Conservation (phyloP, 192 early-diverging fungal genomes). For the Coemansia sp. region DNA sequence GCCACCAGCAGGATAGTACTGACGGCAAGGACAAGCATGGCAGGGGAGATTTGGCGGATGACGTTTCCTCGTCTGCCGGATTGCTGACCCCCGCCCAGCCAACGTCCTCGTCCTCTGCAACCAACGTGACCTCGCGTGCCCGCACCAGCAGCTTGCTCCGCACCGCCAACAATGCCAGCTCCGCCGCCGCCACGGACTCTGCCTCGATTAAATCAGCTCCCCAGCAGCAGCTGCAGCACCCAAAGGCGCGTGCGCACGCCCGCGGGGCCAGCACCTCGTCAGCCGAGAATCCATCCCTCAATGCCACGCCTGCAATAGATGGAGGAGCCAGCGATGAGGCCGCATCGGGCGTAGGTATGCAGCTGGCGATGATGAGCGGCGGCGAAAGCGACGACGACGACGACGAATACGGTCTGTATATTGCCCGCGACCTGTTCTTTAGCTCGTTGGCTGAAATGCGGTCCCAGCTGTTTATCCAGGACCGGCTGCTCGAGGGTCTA, state of each 20-base stretch:
- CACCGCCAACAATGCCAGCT: conserved; percentile 1
- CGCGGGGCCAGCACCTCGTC: conserved; percentile 22
- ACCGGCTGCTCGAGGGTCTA: conserved; percentile 54
- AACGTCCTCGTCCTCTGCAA: not conserved
- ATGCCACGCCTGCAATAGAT: not conserved
- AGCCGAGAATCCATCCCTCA: not conserved
- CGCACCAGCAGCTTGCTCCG: conserved; percentile 35
- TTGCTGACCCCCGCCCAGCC: too few relatives aligned
- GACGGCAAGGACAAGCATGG: not conserved
- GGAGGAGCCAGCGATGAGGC: not conserved
- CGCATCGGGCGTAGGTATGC: conserved; percentile 3
- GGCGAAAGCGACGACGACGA: conserved; percentile 23
- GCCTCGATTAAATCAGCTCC: conserved; percentile 11
- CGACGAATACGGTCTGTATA: conserved; percentile 8
- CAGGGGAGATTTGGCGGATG: too few relatives aligned
- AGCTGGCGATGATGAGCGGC: conserved; percentile 44
- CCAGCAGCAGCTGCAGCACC: conserved; percentile 1
- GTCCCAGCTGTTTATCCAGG: conserved; percentile 59
- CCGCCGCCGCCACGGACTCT: conserved; percentile 3
- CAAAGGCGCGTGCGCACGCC: not conserved
- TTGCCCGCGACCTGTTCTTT: conserved; percentile 50
- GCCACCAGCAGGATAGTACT: conserved; percentile 1
- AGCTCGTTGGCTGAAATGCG: conserved; percentile 51
- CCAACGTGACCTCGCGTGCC: not conserved
- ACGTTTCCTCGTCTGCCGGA: too few relatives aligned